Conservation (phyloP, 257 asterid genomes). For the Rubia yunnanensis region DNA sequence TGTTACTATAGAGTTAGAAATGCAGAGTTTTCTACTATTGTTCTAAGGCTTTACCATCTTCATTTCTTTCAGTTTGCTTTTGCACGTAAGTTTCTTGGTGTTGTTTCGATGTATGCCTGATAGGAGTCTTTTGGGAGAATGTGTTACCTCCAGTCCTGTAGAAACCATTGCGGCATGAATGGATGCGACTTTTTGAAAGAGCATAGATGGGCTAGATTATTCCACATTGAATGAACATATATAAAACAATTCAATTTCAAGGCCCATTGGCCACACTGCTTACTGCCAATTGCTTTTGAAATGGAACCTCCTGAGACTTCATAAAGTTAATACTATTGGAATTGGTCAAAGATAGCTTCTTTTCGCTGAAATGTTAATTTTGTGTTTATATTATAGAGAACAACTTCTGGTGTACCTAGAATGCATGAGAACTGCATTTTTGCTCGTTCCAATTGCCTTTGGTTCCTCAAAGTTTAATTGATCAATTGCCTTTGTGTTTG, state of each 20-base stretch:
- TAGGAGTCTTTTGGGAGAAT: not conserved
- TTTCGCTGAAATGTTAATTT: not conserved
- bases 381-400: not conserved
- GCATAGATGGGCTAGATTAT: not conserved
- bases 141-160: not conserved
- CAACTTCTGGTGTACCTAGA: not conserved
- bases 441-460: not conserved
- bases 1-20: not conserved
- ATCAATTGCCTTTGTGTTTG: not conserved
- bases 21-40: not conserved
- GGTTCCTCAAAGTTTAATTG: not conserved
- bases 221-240: not conserved
- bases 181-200: not conserved
- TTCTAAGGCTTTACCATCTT: not conserved
- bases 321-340: not conserved
- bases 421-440: not conserved
- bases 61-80: not conserved
- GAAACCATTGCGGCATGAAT: not conserved
- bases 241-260: too few relatives aligned
- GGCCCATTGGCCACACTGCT: not conserved
- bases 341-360: not conserved
- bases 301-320: not conserved
- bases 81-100: not conserved
- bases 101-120: not conserved
- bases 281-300: not conserved